Base-by-base conservation (phyloP, 495 filamentous ascomycete species). In the Penicillium antarcticum region DNA sequence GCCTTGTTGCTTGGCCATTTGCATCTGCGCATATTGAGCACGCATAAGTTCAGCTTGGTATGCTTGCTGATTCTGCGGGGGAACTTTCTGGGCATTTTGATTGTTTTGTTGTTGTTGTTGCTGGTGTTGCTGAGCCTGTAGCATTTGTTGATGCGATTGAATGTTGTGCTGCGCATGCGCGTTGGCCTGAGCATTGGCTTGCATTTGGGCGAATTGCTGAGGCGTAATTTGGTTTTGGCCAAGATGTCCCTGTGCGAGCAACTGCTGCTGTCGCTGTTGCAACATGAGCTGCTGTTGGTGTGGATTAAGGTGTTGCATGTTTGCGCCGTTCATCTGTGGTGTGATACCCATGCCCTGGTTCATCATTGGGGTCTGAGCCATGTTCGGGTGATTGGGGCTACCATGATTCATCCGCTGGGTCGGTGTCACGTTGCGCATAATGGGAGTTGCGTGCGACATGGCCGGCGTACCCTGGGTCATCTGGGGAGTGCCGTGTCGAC, bases 391-490 rank as follows among this genome's bases (percentile, higher is more conserved):
- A 13, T 75, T 76, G 24, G 87, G 85, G 60, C 87, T 92, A 32
- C 77, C 82, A 58, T 90, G 88, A 34, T 70, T 76, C 78, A 90
- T 85, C 10, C 87, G 80, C 51, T 86, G 84, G 12, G 83, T 88
- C 8, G 86, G 83, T 18, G 87, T 87, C 21, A 81, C 80, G 31
- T 83, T 81, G 51, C 85, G 83, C 63, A 84, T 84, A 14, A 86
- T 81, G 0, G 86, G 82, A 2, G 84, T 95, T 44, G 77, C 83
- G 54, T 87, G 86, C 14, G 76, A 69, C 77, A 92, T 85, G 50
- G 85, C 87, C 12, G 91, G 91, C 0, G 91, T 95, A 16, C 84
- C 80, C 49, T 85, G 87, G 9, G 81, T 78, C 77, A 95, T 86
- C 52, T 89, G 84, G 5, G 92, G 92, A 5, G 92, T 97, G 11